These are phyloP conservation scores for Lentinus brumalis DNA, from an alignment of 768 basidiomycete species.

Conservation along the genomic window DNA sequence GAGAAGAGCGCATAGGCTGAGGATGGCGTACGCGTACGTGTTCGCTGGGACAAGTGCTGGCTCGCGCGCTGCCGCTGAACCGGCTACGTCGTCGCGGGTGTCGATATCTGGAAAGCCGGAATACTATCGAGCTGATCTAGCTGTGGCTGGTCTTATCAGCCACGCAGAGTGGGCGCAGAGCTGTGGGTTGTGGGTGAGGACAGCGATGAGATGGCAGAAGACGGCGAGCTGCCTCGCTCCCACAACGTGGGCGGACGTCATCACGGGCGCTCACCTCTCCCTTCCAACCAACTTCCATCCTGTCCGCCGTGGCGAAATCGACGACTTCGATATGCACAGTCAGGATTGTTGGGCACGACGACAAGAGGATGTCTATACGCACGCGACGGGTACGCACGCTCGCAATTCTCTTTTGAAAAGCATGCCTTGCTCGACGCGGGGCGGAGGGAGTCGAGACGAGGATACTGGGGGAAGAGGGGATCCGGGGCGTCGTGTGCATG, in stretches of 20 bases:
- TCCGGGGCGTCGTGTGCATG: too few relatives aligned
- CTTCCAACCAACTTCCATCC: too few relatives aligned
- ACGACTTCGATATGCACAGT: background rate
- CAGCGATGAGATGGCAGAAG: constrained; percentile 9
- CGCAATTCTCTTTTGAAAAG: too few relatives aligned
- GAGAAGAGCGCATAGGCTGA: constrained; percentile 4
- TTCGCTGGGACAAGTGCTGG: background rate
- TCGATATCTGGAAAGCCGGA: background rate
- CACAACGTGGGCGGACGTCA: constrained; percentile 1
- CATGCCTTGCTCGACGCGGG: too few relatives aligned
- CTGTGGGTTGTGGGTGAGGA: background rate
- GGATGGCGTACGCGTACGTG: constrained; percentile 1
- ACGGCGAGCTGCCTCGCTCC: constrained; percentile 6
- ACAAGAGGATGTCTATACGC: too few relatives aligned
- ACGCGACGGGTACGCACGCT: too few relatives aligned
- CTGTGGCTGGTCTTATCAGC: background rate
- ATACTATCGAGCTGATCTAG: background rate
- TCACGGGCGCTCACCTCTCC: background rate
- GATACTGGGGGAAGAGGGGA: too few relatives aligned
- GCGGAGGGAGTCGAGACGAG: too few relatives aligned
- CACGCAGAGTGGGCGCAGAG: constrained; percentile 1
- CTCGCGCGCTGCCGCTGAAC: background rate
- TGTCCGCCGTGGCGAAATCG: background rate
- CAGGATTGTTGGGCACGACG: too few relatives aligned
- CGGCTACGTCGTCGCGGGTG: constrained; percentile 1